Conservation (phyloP, 306 rosid genomes). For the Begonia masoniana region DNA sequence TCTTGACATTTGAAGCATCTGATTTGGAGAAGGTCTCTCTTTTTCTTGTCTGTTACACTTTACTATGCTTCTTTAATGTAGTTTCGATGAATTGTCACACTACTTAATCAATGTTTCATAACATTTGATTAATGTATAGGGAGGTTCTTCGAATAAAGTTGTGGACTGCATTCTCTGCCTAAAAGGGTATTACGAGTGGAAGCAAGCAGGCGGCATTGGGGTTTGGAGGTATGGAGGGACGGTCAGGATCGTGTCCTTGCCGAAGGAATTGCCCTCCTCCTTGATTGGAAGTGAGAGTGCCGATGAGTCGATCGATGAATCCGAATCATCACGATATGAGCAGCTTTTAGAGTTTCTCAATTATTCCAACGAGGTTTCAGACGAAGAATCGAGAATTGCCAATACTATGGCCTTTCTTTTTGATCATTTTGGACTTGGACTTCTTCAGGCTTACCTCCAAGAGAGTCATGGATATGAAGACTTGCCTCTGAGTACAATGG, state of each 20-base stretch:
- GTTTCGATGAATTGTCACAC: not conserved
- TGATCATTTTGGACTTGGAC: constrained; percentile 75
- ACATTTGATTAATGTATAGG: constrained; percentile 24
- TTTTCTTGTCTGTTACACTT: not conserved
- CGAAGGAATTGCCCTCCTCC: constrained; percentile 50
- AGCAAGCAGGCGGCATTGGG: constrained; percentile 80
- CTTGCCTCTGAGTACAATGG: constrained; percentile 83
- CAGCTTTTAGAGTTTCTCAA: constrained; percentile 66
- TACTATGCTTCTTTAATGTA: not conserved
- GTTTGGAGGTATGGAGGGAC: constrained; percentile 99
- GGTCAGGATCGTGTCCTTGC: constrained; percentile 67
- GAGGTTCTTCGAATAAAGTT: constrained; percentile 81
- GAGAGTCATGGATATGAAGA: constrained; percentile 53
- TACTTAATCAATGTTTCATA: not conserved
- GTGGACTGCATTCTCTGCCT: constrained; percentile 96
- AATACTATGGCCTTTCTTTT: constrained; percentile 65
- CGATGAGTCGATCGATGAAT: constrained; percentile 62
- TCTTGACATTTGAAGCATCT: constrained; percentile 90
- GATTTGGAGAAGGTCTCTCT: constrained; percentile 73
- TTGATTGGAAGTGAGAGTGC: constrained; percentile 46
- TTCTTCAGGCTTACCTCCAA: constrained; percentile 68
- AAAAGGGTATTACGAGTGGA: constrained; percentile 92
- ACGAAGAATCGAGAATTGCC: constrained; percentile 59
- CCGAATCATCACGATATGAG: constrained; percentile 66
- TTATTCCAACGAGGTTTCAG: constrained; percentile 48